Conservation (phyloP, 1,284 basidiomycete species). For the Abortiporus biennis region DNA sequence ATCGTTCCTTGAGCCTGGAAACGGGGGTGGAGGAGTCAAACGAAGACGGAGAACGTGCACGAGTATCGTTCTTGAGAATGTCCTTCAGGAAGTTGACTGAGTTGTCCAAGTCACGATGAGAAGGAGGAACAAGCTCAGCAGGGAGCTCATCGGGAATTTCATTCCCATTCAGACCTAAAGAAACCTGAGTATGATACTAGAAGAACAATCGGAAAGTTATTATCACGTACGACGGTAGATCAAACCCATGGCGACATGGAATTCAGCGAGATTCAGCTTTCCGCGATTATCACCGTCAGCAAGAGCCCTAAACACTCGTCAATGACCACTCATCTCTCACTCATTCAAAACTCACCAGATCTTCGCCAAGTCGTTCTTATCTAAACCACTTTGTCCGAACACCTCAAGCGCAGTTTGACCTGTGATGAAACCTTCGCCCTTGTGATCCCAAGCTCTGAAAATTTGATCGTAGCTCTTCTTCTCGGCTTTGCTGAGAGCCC, state of each 20-base stretch:
- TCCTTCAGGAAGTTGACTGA: constrained; percentile 92
- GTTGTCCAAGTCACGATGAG: constrained; percentile 84
- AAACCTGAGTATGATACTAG: constrained; percentile 7
- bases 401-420: constrained; percentile 88
- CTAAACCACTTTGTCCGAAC: constrained; percentile 90
- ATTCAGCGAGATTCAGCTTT: constrained; percentile 93
- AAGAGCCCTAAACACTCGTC: constrained; percentile 56
- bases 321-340: neutral
- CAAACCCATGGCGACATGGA: constrained; percentile 98
- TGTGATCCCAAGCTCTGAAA: constrained; percentile 92
- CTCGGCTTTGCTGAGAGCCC: constrained; percentile 86
- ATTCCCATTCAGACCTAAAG: constrained; percentile 84
- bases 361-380: constrained; percentile 86
- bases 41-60: constrained; percentile 47
- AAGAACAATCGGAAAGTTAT: neutral
- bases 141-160: constrained; percentile 93
- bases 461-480: constrained; percentile 97
- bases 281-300: constrained; percentile 90
- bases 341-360: constrained; percentile 64
- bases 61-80: constrained; percentile 83
- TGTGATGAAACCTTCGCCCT: constrained; percentile 81
- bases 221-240: constrained; percentile 84
- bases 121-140: constrained; percentile 91
- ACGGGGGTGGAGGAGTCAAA: constrained; percentile 37
- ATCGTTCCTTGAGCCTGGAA: constrained; percentile 64